phyloP scores from a whole-genome alignment of 75 land plant species.

The Pinus tabuliformis region DNA sequence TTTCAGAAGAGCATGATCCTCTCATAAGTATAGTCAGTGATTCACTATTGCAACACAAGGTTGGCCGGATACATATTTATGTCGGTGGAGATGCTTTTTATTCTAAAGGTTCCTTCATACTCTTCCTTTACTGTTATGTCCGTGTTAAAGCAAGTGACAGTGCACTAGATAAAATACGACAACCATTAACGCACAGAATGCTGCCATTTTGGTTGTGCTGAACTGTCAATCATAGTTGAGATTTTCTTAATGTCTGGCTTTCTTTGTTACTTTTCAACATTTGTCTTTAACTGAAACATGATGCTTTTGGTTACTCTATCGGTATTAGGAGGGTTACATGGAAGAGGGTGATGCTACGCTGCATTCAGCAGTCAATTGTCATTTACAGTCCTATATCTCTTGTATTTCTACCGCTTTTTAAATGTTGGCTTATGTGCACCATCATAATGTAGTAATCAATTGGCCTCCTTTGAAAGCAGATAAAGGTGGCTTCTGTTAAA shows the following conservation, averaged over 20 bases:
- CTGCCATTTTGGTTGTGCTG: neutral
- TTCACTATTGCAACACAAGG: too few relatives aligned
- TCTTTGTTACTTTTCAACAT: neutral
- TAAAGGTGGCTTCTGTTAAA: conserved; percentile 66
- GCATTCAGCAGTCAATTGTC: neutral
- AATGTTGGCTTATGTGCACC: neutral
- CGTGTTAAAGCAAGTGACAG: neutral
- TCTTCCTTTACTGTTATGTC: neutral
- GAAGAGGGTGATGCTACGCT: neutral
- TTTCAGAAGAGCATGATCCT: neutral
- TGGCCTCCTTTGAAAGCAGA: conserved; percentile 23
- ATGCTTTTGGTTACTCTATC: neutral
- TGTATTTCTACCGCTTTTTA: neutral
- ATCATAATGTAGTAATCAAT: conserved; percentile 6
- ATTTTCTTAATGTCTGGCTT: neutral
- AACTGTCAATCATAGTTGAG: neutral
- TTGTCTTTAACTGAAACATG: neutral
- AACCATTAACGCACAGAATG: neutral
- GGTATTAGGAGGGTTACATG: neutral
- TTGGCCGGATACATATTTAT: too few relatives aligned
- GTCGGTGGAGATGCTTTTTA: too few relatives aligned
- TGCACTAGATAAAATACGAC: neutral
- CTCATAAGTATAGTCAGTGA: too few relatives aligned
- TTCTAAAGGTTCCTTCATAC: neutral
- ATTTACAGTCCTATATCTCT: neutral